A percentile compares a stretch with the other conserved stretches of the same genome.
phyloP scores from a whole-genome alignment of 768 basidiomycete species.

The Tulasnella sp. region DNA sequence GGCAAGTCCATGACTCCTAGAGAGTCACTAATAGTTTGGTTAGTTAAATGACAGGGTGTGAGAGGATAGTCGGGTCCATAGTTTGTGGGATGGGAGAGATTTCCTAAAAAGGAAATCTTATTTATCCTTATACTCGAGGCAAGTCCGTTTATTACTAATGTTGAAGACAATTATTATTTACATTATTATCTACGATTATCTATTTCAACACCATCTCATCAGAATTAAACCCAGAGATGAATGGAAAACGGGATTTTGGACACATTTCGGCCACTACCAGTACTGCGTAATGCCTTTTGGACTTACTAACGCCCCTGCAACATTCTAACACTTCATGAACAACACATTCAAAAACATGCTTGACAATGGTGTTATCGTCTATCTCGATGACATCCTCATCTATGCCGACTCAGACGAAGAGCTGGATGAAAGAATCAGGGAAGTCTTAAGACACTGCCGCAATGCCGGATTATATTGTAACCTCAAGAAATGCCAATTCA shows the following conservation, averaged over 20 bases:
- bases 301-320: slow-evolving; percentile 35
- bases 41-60: too few relatives aligned
- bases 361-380: slow-evolving; percentile 34
- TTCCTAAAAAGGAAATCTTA: too few relatives aligned
- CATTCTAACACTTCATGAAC: slow-evolving; percentile 35
- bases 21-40: too few relatives aligned
- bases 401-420: slow-evolving; percentile 29
- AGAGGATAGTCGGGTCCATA: too few relatives aligned
- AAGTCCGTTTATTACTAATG: too few relatives aligned
- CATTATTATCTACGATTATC: too few relatives aligned
- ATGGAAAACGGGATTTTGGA: slow-evolving; percentile 37
- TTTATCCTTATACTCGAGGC: too few relatives aligned
- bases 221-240: slow-evolving; percentile 34
- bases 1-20: too few relatives aligned
- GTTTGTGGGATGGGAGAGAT: too few relatives aligned
- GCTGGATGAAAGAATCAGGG: slow-evolving; percentile 22
- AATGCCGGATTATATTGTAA: slow-evolving; percentile 26
- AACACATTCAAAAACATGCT: slow-evolving; percentile 32
- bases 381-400: slow-evolving; percentile 35
- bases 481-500: slow-evolving; percentile 30
- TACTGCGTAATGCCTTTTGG: slow-evolving; percentile 36
- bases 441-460: slow-evolving; percentile 29
- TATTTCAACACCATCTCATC: too few relatives aligned
- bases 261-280: slow-evolving; percentile 34
- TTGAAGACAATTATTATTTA: too few relatives aligned